These are phyloP conservation scores for Coemansia furcata DNA, from an alignment of 192 early-diverging fungal genomes.

Conservation along the genomic window DNA sequence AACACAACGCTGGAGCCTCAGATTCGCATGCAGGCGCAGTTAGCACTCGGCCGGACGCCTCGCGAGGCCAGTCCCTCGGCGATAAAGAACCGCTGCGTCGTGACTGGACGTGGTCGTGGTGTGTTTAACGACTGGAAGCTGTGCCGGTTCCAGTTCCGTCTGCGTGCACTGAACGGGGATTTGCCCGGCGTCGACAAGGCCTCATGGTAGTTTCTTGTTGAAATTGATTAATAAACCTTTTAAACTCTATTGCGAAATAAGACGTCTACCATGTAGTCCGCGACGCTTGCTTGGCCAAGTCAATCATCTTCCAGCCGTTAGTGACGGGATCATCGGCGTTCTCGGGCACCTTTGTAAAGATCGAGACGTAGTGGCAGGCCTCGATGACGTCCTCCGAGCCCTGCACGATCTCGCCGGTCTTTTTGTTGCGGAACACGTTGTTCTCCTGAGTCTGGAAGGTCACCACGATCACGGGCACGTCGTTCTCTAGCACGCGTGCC, in stretches of 20 bases:
- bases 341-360: slow-evolving; percentile 85
- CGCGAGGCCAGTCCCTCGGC: slow-evolving; percentile 60
- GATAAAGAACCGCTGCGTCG: slow-evolving; percentile 72
- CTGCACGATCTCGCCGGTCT: slow-evolving; percentile 80
- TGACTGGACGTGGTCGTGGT: slow-evolving; percentile 75
- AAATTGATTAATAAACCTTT: not conserved
- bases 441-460: slow-evolving; percentile 94
- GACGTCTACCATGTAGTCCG: slow-evolving; percentile 48
- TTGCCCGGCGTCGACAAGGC: slow-evolving; percentile 79
- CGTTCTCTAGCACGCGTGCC: slow-evolving; percentile 89
- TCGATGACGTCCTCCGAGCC: slow-evolving; percentile 91
- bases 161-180: slow-evolving; percentile 75
- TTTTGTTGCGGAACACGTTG: slow-evolving; percentile 83
- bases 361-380: slow-evolving; percentile 80
- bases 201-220: slow-evolving; percentile 60
- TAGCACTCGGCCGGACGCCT: slow-evolving; percentile 66
- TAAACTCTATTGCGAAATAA: slow-evolving; percentile 7
- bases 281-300: slow-evolving; percentile 74
- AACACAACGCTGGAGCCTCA: slow-evolving; percentile 72
- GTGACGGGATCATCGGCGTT: slow-evolving; percentile 79
- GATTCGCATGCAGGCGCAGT: slow-evolving; percentile 75
- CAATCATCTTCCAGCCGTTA: slow-evolving; percentile 89
- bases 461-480: slow-evolving; percentile 86
- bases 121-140: slow-evolving; percentile 71
- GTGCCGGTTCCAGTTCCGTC: slow-evolving; percentile 76